Evolutionary conservation across 768 basidiomycete species (phyloP).

Genomic region (Collybiopsis luxurians): DNA sequence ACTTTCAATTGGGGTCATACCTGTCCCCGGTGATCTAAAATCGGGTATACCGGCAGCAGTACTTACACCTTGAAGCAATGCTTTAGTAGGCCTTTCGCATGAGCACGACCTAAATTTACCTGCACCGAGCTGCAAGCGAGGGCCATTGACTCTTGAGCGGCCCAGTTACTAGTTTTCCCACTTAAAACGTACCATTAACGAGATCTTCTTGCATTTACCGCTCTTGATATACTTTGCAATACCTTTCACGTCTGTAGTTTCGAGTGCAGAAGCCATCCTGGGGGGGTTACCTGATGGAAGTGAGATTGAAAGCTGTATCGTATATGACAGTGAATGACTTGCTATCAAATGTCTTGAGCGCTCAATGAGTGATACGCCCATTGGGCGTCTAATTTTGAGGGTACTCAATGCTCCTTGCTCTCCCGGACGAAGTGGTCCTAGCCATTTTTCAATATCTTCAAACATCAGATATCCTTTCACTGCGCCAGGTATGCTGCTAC

Average conservation of each 20-base stretch:
- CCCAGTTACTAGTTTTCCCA: neutral
- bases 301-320: too few species aligned
- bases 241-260: slow-evolving; percentile 2
- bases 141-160: neutral
- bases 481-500: slow-evolving; percentile 15
- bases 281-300: neutral
- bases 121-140: slow-evolving; percentile 54
- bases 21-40: slow-evolving; percentile 84
- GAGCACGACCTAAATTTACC: slow-evolving; percentile 36
- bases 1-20: slow-evolving; percentile 32
- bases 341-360: too few species aligned
- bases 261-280: neutral
- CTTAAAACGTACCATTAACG: slow-evolving; percentile 61
- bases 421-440: slow-evolving; percentile 20
- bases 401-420: neutral
- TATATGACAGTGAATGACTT: too few species aligned
- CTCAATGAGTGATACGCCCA: too few species aligned
- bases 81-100: neutral
- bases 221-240: slow-evolving; percentile 71
- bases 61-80: slow-evolving; percentile 74
- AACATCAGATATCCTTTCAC: slow-evolving; percentile 12
- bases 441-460: slow-evolving; percentile 12
- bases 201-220: slow-evolving; percentile 61
- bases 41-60: slow-evolving; percentile 87
- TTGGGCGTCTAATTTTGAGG: neutral